Conservation (phyloP, 2,329 filamentous ascomycete species). For the Seiridium cupressi region DNA sequence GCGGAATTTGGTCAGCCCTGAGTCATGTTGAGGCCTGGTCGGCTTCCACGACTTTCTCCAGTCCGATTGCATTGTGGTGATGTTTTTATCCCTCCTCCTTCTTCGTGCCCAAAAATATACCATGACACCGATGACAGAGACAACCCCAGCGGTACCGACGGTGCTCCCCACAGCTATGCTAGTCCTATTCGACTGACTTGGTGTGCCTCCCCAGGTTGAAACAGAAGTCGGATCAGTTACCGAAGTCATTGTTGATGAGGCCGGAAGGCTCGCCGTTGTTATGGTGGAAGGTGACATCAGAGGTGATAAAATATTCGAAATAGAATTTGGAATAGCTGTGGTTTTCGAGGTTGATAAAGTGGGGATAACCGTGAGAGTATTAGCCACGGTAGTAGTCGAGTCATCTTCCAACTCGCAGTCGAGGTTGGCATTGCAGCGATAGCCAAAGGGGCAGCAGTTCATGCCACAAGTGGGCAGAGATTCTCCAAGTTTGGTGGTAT, state of each 20-base stretch:
- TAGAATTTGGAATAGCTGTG: not conserved
- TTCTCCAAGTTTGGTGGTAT: slow-evolving; percentile 10
- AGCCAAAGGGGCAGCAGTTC: slow-evolving; percentile 19
- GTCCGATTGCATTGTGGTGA: not conserved
- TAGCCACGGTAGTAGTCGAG: not conserved
- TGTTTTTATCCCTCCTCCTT: not conserved
- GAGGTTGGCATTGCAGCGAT: slow-evolving; percentile 6
- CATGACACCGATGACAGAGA: not conserved
- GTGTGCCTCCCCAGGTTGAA: not conserved
- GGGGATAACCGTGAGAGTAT: not conserved
- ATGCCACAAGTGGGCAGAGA: slow-evolving; percentile 11
- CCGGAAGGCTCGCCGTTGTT: not conserved
- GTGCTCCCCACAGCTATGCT: not conserved
- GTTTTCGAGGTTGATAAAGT: not conserved
- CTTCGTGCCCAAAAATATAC: not conserved
- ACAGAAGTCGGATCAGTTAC: not conserved
- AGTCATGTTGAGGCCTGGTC: not conserved
- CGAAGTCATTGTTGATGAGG: not conserved
- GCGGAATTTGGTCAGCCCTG: not conserved
- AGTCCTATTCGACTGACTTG: not conserved
- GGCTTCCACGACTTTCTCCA: not conserved
- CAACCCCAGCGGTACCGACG: not conserved
- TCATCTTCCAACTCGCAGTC: not conserved
- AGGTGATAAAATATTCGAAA: not conserved
- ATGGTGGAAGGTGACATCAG: not conserved